Evolutionary conservation across 164 flowering plant species (phyloP).

Genomic region (Vitis labrusca): DNA sequence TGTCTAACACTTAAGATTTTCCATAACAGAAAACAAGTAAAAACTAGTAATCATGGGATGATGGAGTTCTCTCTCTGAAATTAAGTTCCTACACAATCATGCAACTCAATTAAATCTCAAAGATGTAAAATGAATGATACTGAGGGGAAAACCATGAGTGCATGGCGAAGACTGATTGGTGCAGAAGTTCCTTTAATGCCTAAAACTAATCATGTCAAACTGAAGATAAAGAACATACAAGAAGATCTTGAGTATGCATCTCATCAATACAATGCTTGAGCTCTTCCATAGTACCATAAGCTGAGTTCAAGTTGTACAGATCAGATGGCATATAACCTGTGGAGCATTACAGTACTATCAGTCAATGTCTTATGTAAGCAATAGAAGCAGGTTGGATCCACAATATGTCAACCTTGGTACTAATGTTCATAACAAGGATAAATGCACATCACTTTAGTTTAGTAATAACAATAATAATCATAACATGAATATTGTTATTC

Average conservation of each 20-base stretch:
- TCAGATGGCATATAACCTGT: slow-evolving; percentile 76
- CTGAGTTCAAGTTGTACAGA: slow-evolving; percentile 66
- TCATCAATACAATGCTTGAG: slow-evolving; percentile 58
- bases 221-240: slow-evolving; percentile 33
- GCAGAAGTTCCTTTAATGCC: not conserved
- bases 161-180: too few species aligned
- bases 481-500: too few species aligned
- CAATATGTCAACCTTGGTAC: not conserved
- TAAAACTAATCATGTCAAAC: not conserved
- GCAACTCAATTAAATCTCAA: not conserved
- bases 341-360: slow-evolving; percentile 3
- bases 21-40: not conserved
- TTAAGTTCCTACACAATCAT: not conserved
- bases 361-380: not conserved
- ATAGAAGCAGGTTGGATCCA: not conserved
- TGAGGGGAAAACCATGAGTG: too few species aligned
- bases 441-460: too few species aligned
- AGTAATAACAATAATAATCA: not conserved
- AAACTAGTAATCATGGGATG: not conserved
- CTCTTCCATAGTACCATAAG: slow-evolving; percentile 61
- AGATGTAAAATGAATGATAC: too few species aligned
- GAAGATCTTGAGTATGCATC: slow-evolving; percentile 58
- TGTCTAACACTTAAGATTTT: not conserved
- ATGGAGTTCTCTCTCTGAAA: not conserved
- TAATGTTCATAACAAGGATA: not conserved